Base-by-base conservation (phyloP, 2,329 filamentous ascomycete genomes). In the Fusarium sp. region DNA sequence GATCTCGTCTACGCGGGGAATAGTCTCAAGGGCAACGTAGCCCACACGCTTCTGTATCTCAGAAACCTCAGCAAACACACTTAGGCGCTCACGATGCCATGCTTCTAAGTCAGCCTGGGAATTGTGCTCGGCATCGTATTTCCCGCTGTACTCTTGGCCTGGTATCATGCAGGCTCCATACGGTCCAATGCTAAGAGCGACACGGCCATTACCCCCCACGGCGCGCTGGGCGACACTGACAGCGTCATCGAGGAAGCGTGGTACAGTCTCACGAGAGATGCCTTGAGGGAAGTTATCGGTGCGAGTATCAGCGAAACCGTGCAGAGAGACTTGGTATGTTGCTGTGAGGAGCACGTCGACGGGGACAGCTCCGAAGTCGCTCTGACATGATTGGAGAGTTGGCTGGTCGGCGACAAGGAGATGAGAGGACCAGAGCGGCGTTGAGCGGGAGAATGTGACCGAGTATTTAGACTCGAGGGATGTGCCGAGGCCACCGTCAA, bases 401-500 rank as follows among this genome's bases (percentile, higher is more conserved):
- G 80, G 69, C 4, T 81, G 83, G 67, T 84, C 81, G 36, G 84
- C 80, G 54, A 91, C 73, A n/a, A 92, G 83, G 7, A 91, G 82
- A 72, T 92, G 85, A 1, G 89, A 89, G 1, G 90, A 91, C 90
- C 90, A 92, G 39, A 92, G 84, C 0, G 90, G 90, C 10, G 83
- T 86, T 13, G 78, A 80, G 38, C 79, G 74, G 28, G 80, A 76
- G 76, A 92, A 92, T 15, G 75, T 80, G 62, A 86, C 73, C 57
- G 78, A 77, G 75, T 90, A 87, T 28, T 84, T 78, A 62, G 89
- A 85, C 73, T 90, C 85, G 4, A 92, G 87, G 1, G 88, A 87
- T 4, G 90, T 92, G 34, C 90, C 90, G 22, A 92, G 84, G 9
- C 90, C 90, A 54, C 90, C 90, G 74, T 92, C 90, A 39, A 92